Percentiles rank a stretch among this genome's conserved stretches.
Evolutionary conservation across 768 basidiomycete genomes (phyloP).

Genomic region (Lactifluus subvellereus): DNA sequence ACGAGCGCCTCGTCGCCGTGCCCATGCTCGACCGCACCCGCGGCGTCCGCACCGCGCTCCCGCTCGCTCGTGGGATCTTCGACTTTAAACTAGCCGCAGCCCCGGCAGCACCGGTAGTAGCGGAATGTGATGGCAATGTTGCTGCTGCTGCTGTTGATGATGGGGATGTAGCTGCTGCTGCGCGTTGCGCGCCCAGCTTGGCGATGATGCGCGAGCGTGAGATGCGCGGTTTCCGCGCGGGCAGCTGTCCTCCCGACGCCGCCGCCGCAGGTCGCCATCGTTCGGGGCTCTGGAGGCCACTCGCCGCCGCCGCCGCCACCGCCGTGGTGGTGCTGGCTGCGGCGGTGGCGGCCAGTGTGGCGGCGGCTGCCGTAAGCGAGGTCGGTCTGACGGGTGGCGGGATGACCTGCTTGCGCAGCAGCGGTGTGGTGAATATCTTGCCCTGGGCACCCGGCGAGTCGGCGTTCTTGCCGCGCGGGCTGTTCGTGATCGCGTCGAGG

Average conservation of each 20-base stretch:
- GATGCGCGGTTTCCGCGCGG: conserved; percentile 65
- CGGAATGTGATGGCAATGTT: neutral
- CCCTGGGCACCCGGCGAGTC: conserved; percentile 20
- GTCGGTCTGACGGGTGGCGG: conserved; percentile 23
- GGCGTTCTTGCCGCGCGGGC: conserved; percentile 26
- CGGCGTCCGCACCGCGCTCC: conserved; percentile 17
- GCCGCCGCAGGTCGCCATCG: neutral
- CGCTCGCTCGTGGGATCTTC: conserved; percentile 16
- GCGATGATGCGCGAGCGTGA: conserved; percentile 80
- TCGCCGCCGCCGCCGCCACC: neutral
- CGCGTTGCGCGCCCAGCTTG: conserved; percentile 65
- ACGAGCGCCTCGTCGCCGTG: conserved; percentile 31
- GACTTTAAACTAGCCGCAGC: neutral
- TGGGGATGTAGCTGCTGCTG: conserved; percentile 30
- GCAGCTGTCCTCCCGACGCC: conserved; percentile 28
- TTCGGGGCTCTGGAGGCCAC: neutral
- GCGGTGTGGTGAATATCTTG: conserved; percentile 51
- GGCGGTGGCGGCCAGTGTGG: conserved; percentile 22
- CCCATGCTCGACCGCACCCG: conserved; percentile 46
- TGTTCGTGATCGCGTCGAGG: conserved; percentile 35
- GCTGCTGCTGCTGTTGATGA: neutral
- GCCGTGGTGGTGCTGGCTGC: neutral
- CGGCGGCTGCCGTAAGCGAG: conserved; percentile 30
- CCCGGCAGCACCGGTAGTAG: conserved; percentile 2
- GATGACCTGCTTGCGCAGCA: conserved; percentile 28